phyloP scores from a whole-genome alignment of 768 basidiomycete genomes.

The Coprinellus aureogranulatus region DNA sequence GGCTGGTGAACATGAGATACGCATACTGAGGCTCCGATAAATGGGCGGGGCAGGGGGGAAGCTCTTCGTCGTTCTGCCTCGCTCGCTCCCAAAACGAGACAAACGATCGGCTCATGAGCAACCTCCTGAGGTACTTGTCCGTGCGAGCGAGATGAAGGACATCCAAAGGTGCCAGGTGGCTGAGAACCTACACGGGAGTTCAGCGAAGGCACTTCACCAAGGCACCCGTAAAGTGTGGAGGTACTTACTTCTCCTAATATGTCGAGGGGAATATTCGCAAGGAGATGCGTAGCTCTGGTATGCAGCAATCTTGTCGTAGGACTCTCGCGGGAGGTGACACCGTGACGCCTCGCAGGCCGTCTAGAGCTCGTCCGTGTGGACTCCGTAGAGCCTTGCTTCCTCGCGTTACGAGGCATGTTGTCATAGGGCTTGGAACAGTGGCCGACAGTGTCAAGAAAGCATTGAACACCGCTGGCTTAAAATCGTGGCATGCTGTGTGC shows the following conservation, averaged over 20 bases:
- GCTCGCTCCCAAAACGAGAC: slow-evolving; percentile 31
- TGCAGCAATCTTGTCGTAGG: too few species aligned
- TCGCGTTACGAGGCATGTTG: too few species aligned
- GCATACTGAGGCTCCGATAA: slow-evolving; percentile 45
- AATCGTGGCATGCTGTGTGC: too few species aligned
- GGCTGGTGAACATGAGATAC: slow-evolving; percentile 40
- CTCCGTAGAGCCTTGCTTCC: too few species aligned
- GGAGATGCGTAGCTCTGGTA: too few species aligned
- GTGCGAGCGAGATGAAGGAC: slow-evolving; percentile 44
- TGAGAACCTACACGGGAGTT: slow-evolving; percentile 33
- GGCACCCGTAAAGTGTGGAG: not conserved
- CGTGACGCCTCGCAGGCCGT: too few species aligned
- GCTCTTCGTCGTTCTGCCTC: slow-evolving; percentile 31
- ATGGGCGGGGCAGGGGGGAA: slow-evolving; percentile 44
- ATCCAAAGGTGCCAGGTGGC: slow-evolving; percentile 43
- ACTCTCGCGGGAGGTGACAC: too few species aligned
- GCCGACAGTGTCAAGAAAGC: too few species aligned
- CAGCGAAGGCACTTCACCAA: too few species aligned
- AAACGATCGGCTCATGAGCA: slow-evolving; percentile 38
- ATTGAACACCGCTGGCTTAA: too few species aligned
- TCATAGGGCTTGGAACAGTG: too few species aligned
- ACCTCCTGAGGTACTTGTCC: slow-evolving; percentile 36
- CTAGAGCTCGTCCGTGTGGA: too few species aligned
- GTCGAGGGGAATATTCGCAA: not conserved
- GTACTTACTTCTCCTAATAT: not conserved